Base-by-base conservation (phyloP, 225 moss, liverwort and hornwort genomes). In the Neckera pumila region DNA sequence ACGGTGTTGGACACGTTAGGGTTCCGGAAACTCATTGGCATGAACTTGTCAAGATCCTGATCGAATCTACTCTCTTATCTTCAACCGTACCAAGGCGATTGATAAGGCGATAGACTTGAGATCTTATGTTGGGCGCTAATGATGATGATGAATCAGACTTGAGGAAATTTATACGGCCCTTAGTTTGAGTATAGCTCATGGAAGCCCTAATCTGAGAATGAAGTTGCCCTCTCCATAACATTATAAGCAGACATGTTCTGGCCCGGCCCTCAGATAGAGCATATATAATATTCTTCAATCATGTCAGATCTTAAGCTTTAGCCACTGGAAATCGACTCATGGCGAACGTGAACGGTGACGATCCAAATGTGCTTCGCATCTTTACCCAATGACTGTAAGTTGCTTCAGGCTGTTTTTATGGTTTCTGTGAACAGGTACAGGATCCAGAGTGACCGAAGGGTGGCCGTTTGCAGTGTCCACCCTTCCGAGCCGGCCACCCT, bases 391-490 rank as follows among this genome's bases (percentile, higher is more conserved):
- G 38, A 57, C 38, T 38, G 38, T 45, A 73, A 45, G 73, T 79
- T 61, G 61, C 33, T 61, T 45, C 33, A 21, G 28, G 31, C 14
- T 31, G 80, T 61, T 43, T 33, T 56, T 62, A 62, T 62, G 81
- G 43, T 57, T 36, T 63, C 6, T 70, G 30, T 38, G 33, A 60
- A 76, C 83, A 93, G 93, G 93, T 91, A 76, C 56, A 88, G 87
- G 69, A 81, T 91, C 51, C 90, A 93, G 53, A 91, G 78, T 67
- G 87, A 90, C n/a, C 84, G 74, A 56, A 82, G 71, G 87, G 93
- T 91, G 76, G 91, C 92, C 62, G 91, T 96, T 15, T 96, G 96
- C 89, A 94, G 93, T 84, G 92, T 97, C 60, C 96, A 97, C 86
- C 95, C 93, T 47, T 91, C 93, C 23, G 91, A 96, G 90, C 76